phyloP scores from a whole-genome alignment of 2,329 filamentous ascomycete species.

The Trichoderma atroviride region DNA sequence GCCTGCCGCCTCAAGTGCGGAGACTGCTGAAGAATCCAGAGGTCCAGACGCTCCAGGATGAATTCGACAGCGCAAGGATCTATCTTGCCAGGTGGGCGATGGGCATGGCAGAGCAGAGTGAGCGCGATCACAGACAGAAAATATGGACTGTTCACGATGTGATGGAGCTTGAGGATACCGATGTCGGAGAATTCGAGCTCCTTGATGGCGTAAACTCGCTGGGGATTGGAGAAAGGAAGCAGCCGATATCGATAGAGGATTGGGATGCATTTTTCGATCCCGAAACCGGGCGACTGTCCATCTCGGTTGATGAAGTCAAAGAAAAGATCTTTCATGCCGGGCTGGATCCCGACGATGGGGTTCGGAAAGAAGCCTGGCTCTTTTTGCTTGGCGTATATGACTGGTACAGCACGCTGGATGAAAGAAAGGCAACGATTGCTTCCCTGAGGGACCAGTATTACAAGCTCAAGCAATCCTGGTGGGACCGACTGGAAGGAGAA shows the following conservation, averaged over 20 bases:
- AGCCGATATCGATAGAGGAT: slow-evolving; percentile 76
- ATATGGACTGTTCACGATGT: slow-evolving; percentile 95
- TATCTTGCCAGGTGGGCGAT: slow-evolving; percentile 98
- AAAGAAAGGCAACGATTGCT: slow-evolving; percentile 79
- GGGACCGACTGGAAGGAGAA: slow-evolving; percentile 87
- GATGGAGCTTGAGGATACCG: slow-evolving; percentile 89
- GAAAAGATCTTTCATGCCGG: slow-evolving; percentile 97
- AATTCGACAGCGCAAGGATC: slow-evolving; percentile 93
- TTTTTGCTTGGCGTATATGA: slow-evolving; percentile 90
- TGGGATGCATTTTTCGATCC: slow-evolving; percentile 91
- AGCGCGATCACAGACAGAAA: slow-evolving; percentile 78
- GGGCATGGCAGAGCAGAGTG: slow-evolving; percentile 97
- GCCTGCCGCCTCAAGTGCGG: slow-evolving; percentile 83
- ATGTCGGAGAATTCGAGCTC: slow-evolving; percentile 94
- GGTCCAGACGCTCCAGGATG: slow-evolving; percentile 91
- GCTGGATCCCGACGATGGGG: slow-evolving; percentile 83
- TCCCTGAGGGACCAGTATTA: slow-evolving; percentile 92
- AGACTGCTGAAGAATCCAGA: slow-evolving; percentile 87
- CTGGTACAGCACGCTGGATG: slow-evolving; percentile 87
- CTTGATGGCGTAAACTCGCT: slow-evolving; percentile 77
- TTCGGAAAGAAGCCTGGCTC: slow-evolving; percentile 94
- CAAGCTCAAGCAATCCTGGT: slow-evolving; percentile 91
- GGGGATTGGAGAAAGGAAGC: slow-evolving; percentile 75
- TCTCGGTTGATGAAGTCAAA: slow-evolving; percentile 91
- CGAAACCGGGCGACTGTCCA: slow-evolving; percentile 69